These are phyloP conservation scores for Zygosaccharomyces pseudobailii DNA, from an alignment of 1,139 yeast genomes.

Conservation along the genomic window DNA sequence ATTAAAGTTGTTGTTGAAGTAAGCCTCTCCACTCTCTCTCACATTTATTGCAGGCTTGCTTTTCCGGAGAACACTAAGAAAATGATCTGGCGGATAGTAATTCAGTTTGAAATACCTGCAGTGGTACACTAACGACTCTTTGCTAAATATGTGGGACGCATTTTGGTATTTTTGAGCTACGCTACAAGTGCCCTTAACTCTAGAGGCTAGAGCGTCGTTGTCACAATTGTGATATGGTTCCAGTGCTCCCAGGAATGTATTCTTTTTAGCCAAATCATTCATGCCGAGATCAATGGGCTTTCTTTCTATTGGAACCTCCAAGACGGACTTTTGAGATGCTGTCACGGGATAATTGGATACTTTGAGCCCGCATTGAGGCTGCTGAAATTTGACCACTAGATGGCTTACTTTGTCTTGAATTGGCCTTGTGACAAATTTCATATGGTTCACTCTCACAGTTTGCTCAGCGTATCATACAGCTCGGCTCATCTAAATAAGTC, in stretches of 20 bases:
- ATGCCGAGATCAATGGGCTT: background rate
- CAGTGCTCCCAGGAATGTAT: background rate
- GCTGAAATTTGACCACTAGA: background rate
- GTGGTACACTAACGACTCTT: slow-evolving; percentile 23
- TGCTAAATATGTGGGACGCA: slow-evolving; percentile 13
- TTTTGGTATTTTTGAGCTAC: slow-evolving; percentile 14
- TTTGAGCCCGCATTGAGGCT: background rate
- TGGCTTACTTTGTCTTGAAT: no score
- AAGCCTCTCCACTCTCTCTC: slow-evolving; percentile 25
- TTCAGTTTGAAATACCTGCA: slow-evolving; percentile 34
- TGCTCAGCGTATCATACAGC: background rate
- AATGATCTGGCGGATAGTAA: slow-evolving; percentile 46
- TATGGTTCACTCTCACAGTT: no score
- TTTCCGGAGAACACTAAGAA: slow-evolving; percentile 44
- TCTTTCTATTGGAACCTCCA: background rate
- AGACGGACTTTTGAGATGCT: background rate
- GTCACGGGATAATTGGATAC: background rate
- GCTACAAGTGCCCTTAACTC: slow-evolving; percentile 9
- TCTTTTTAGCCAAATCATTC: background rate
- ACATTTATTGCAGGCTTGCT: slow-evolving; percentile 44
- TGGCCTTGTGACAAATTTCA: no score
- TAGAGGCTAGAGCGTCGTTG: background rate
- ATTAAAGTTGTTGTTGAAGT: slow-evolving; percentile 24
- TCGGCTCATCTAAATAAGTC: background rate
- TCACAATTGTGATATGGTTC: background rate